Base-by-base conservation (phyloP, 192 early-diverging fungal species). In the Rhizoclosmatium globosum region DNA sequence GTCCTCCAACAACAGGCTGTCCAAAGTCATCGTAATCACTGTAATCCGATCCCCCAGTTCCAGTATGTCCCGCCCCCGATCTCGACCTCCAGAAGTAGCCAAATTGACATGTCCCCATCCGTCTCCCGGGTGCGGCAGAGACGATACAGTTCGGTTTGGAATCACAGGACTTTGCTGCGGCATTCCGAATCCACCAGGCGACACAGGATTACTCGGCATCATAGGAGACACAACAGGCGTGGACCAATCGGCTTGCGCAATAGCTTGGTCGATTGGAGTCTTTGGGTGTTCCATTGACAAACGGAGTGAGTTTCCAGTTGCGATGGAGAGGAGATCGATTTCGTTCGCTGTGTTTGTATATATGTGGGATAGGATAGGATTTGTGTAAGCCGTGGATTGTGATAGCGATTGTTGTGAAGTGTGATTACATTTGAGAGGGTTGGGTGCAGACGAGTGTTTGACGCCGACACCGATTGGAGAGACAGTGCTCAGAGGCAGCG, bases 181-280 rank as follows among this genome's bases (percentile, higher is more conserved):
- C 6, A 15, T 6, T 17, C 31, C 76, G 77, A 31, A 47, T 65
- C 41, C 7, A 64, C 4, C 9, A 64, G 62, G 41, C 39, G 15
- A 23, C 7, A 39, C 67, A 9, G 67, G 67, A 75, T 57, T 62
- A 2, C 11, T 38, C 11, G 58, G 39, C 17, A 64, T 41, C 4
- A 64, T 19, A 4, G 75, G 75, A 19, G 57, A 60, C 9, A 60
- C 44, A n/a, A 44, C 23, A 15, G 58, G 46, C 38, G 83, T 43
- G 2, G 83, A 84, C 88, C 88, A 89, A 64, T 89, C 79, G 3
- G 79, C 85, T 21, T 82, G 83, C 13, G 79, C 66, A 59, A 87
- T 85, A 6, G 81, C 84, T 21, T 81, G 84, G 44, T 85, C 86
- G 17, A 80, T 45, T 11, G 86, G 86, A 11, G 86, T 87, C 43